Conservation (phyloP, 2,329 filamentous ascomycete species). For the Scytalidium lignicola region DNA sequence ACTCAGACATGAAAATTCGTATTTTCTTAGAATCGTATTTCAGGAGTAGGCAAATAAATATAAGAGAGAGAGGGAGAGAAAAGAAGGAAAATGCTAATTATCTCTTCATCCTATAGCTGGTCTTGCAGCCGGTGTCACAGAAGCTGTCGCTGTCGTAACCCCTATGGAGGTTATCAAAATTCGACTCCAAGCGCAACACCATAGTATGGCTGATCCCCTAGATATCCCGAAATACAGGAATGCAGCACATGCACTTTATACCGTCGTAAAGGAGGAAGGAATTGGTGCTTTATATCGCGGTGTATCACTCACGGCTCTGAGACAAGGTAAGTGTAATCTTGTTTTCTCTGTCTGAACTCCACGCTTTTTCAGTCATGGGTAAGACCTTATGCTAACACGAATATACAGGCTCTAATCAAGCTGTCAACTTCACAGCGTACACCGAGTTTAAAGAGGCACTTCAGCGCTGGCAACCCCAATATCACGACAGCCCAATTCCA, state of each 20-base stretch:
- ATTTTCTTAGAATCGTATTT: neutral
- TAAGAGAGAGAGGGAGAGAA: too few relatives aligned
- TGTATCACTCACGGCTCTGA: conserved; percentile 85
- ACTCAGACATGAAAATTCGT: neutral
- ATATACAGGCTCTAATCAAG: conserved; percentile 65
- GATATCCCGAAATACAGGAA: conserved; percentile 97
- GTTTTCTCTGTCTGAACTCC: neutral
- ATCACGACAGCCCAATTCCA: conserved; percentile 61
- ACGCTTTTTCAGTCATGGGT: neutral
- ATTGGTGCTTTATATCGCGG: conserved; percentile 84
- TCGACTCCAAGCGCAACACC: conserved; percentile 93
- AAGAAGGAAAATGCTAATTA: too few relatives aligned
- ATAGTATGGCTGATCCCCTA: conserved; percentile 94
- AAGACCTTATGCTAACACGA: conserved; percentile 1
- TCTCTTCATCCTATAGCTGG: conserved; percentile 65
- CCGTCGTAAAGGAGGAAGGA: conserved; percentile 88
- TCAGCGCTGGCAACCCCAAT: conserved; percentile 67
- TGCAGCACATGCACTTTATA: conserved; percentile 77
- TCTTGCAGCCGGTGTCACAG: conserved; percentile 86
- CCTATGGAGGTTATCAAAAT: conserved; percentile 99
- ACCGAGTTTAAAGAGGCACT: conserved; percentile 82
- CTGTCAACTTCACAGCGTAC: conserved; percentile 98
- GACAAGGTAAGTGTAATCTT: conserved; percentile 61
- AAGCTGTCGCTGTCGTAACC: conserved; percentile 93
- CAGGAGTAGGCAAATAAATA: too few relatives aligned